Percentiles rank a stretch among this genome's conserved stretches.
Conservation (phyloP, 1,284 basidiomycete species). For the Irpex lacteus region DNA sequence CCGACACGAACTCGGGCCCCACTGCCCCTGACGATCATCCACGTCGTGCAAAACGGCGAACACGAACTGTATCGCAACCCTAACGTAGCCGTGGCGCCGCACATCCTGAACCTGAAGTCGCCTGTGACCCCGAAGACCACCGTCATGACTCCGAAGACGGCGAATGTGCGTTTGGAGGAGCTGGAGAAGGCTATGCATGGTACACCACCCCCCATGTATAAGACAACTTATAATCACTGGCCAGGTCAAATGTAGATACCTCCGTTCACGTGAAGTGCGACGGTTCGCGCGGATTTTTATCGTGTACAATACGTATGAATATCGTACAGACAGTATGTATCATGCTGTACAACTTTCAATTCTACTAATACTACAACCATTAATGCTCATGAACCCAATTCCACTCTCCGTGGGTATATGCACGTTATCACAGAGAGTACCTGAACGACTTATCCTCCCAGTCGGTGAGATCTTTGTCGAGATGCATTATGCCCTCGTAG, state of each 20-base stretch:
- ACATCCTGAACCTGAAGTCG: not conserved
- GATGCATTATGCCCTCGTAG: conserved; percentile 11
- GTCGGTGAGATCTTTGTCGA: conserved; percentile 13
- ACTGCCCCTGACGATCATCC: conserved; percentile 4
- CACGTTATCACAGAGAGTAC: conserved; percentile 6
- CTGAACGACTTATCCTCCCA: conserved; percentile 12
- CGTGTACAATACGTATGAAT: no score
- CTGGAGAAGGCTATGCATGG: not conserved
- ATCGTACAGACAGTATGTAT: not conserved
- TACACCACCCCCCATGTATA: not conserved
- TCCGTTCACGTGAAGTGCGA: no score
- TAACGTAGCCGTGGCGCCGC: not conserved
- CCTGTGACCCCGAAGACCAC: not conserved
- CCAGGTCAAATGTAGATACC: not conserved
- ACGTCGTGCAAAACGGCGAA: conserved; percentile 6
- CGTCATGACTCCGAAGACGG: not conserved
- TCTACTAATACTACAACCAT: not conserved
- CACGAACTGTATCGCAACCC: not conserved
- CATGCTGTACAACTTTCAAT: not conserved
- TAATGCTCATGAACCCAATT: not conserved
- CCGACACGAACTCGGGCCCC: not conserved
- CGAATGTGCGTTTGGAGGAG: not conserved
- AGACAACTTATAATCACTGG: conserved; percentile 1
- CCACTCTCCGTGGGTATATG: not conserved
- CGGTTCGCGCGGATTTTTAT: no score